Conservation (phyloP, 805 yeast genomes). For the Komagataella pastoris region DNA sequence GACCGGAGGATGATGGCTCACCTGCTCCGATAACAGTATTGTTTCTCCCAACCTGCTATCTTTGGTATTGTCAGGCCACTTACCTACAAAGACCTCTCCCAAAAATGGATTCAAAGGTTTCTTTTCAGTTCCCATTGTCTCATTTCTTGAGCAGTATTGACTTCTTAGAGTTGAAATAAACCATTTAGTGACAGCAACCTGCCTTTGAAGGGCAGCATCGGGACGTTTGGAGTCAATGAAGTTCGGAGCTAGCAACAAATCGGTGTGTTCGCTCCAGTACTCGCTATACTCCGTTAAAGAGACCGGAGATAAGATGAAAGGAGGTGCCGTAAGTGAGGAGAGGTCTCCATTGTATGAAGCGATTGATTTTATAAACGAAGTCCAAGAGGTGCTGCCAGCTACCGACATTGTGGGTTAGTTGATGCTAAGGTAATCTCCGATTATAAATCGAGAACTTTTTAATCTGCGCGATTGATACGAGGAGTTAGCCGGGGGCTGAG, state of each 20-base stretch:
- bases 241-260: slow-evolving; percentile 63
- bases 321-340: slow-evolving; percentile 92
- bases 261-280: slow-evolving; percentile 93
- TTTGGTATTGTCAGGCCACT: slow-evolving; percentile 50
- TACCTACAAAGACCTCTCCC: slow-evolving; percentile 89
- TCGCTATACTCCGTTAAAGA: slow-evolving; percentile 86
- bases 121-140: slow-evolving; percentile 89
- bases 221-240: slow-evolving; percentile 26
- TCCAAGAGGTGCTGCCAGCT: slow-evolving; percentile 52
- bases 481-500: not conserved
- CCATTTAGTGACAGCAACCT: slow-evolving; percentile 80
- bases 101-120: slow-evolving; percentile 94
- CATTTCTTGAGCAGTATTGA: slow-evolving; percentile 88
- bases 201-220: slow-evolving; percentile 45
- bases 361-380: slow-evolving; percentile 78
- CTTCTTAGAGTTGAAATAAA: slow-evolving; percentile 83
- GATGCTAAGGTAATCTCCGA: not conserved
- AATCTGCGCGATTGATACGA: not conserved
- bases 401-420: slow-evolving; percentile 3
- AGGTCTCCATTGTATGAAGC: slow-evolving; percentile 91
- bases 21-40: slow-evolving; percentile 75
- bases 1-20: slow-evolving; percentile 94
- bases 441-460: not conserved
- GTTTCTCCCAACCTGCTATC: slow-evolving; percentile 60
- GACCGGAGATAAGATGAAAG: slow-evolving; percentile 84